Base-by-base conservation (phyloP, 225 moss, liverwort and hornwort genomes). In the Ulota crispa region DNA sequence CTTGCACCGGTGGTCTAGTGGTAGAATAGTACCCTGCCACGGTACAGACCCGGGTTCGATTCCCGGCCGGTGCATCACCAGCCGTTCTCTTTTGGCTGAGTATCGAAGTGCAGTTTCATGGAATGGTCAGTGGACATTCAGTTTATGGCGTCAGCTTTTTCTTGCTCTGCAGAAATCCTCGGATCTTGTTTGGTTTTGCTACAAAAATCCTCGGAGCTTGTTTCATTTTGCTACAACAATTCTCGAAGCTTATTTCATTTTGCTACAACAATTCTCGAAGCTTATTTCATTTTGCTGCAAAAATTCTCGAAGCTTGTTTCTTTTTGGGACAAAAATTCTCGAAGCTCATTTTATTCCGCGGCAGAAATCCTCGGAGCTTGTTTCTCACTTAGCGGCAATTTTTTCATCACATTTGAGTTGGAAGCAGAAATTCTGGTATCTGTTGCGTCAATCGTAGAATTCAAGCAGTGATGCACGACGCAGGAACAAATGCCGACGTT, bases 1-100 rank as follows among this genome's bases (percentile, higher is more conserved):
- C 2, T 0, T 7, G 79, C 79, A 79, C 79, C 79, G 79, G 79
- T 79, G 70, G 79, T 79, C 70, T 79, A 70, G 79, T 79, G 79
- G 61, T 79, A 70, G 70, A 79, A 70, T 60, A 79, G 79, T 70
- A 70, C 79, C 79, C 79, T 79, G 79, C 79, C 79, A 79, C 70
- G 79, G 79, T 79, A 70, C 70, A 70, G 70, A 79, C 79, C 79
- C 70, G 79, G 70, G 79, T 70, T 80, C 70, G 47, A 80, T 70
- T 61, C 79, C 79, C 79, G 70, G 61, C 69, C 70, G 59, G 79
- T 79, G 69, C 79, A 70, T n/a, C n/a, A 0, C 0, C 0, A 0
- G 0, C 2, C 0, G 1, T 4, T 3, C 1, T 0, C 1, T 2
- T 6, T 16, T 4, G 1, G 0, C 1, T 20, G 1, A 34, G 24